These are phyloP conservation scores for Roridomyces roridus DNA, from an alignment of 768 basidiomycete genomes.

Conservation along the genomic window DNA sequence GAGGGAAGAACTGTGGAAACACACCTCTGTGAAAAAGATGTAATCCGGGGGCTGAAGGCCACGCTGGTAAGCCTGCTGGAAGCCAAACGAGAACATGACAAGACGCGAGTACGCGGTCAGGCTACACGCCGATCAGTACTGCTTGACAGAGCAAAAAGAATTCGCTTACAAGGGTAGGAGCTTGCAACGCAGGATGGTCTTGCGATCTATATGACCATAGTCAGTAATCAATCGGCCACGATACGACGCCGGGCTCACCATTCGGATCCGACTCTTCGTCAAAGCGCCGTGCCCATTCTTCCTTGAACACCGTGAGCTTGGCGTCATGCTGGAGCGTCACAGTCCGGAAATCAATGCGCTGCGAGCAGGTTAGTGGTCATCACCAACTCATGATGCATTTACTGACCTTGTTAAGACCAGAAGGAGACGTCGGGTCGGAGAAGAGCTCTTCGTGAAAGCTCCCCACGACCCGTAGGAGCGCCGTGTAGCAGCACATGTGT, in stretches of 20 bases:
- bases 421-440: constrained; percentile 69
- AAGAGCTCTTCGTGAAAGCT: constrained; percentile 81
- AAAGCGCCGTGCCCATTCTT: constrained; percentile 73
- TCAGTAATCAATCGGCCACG: not conserved
- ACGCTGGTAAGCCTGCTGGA: constrained; percentile 81
- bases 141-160: not conserved
- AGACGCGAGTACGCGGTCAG: constrained; percentile 78
- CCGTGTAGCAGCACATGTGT: constrained; percentile 77
- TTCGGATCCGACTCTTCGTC: constrained; percentile 62
- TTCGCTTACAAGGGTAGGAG: constrained; percentile 76
- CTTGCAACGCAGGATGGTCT: constrained; percentile 64
- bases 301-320: constrained; percentile 59
- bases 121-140: constrained; percentile 42
- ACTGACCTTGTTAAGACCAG: constrained; percentile 71
- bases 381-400: not conserved
- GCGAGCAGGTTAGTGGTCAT: not conserved
- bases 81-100: constrained; percentile 88
- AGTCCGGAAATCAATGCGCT: constrained; percentile 72
- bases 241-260: constrained; percentile 41
- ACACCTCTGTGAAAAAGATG: constrained; percentile 72
- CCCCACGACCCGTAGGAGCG: constrained; percentile 71
- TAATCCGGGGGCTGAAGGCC: constrained; percentile 68
- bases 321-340: constrained; percentile 68
- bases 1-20: constrained; percentile 13
- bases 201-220: constrained; percentile 51